Conservation (phyloP, 2,329 filamentous ascomycete species). For the Monilinia vaccinii-corymbosi region DNA sequence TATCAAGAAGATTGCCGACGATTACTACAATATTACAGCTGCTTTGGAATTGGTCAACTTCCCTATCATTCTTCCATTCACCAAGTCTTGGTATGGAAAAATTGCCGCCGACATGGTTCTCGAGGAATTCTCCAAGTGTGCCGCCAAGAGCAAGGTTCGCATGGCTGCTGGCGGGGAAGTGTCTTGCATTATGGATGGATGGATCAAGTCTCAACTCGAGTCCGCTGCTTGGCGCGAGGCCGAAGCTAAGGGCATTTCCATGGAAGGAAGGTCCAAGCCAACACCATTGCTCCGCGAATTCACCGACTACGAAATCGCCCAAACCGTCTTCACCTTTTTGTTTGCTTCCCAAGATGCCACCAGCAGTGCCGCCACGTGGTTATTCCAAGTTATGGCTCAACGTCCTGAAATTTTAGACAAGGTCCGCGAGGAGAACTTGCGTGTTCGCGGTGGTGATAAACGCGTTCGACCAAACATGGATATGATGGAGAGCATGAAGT, state of each 20-base stretch:
- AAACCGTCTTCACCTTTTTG: conserved; percentile 91
- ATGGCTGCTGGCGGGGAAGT: conserved; percentile 83
- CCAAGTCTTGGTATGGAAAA: conserved; percentile 95
- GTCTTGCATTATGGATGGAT: conserved; percentile 91
- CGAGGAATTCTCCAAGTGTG: conserved; percentile 80
- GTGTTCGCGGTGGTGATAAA: conserved; percentile 64
- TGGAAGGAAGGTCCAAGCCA: conserved; percentile 70
- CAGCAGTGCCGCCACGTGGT: conserved; percentile 84
- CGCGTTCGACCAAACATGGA: conserved; percentile 68
- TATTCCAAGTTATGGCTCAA: conserved; percentile 91
- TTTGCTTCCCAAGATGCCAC: conserved; percentile 98
- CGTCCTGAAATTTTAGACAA: conserved; percentile 86
- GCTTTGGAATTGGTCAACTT: conserved; percentile 97
- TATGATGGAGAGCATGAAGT: conserved; percentile 77
- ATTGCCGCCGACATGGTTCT: conserved; percentile 90
- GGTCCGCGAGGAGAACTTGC: conserved; percentile 83
- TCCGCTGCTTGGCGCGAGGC: conserved; percentile 75
- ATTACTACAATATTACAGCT: conserved; percentile 94
- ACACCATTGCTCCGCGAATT: conserved; percentile 76
- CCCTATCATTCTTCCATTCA: conserved; percentile 90
- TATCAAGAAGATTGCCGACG: conserved; percentile 88
- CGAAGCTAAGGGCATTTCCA: conserved; percentile 59
- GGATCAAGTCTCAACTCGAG: conserved; percentile 81
- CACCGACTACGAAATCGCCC: conserved; percentile 80
- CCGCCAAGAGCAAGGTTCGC: conserved; percentile 84